These are phyloP conservation scores for Candida sp. DNA, from an alignment of 1,139 yeast species.

Conservation along the genomic window DNA sequence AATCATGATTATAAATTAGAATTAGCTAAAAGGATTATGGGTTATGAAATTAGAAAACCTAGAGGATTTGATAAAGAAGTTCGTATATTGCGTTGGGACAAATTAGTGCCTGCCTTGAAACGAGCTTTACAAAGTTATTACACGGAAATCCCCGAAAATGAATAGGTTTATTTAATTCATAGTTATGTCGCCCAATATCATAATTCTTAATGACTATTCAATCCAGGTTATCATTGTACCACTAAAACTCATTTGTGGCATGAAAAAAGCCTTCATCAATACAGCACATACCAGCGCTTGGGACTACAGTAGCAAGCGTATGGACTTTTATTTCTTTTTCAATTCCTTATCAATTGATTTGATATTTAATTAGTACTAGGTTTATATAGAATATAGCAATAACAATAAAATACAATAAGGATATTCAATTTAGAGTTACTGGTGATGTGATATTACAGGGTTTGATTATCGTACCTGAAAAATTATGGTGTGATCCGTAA, in stretches of 20 bases:
- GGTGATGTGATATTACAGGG: background rate
- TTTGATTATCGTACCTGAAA: background rate
- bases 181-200: no score
- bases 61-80: slow-evolving; percentile 69
- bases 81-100: slow-evolving; percentile 59
- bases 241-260: no score
- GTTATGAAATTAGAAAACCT: slow-evolving; percentile 60
- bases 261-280: background rate
- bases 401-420: background rate
- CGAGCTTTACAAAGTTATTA: slow-evolving; percentile 66
- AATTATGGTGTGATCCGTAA: background rate
- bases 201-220: no score
- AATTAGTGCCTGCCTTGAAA: slow-evolving; percentile 53
- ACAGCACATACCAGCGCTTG: background rate
- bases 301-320: background rate
- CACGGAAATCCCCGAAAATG: slow-evolving; percentile 42
- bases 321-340: no score
- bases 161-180: background rate
- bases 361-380: background rate
- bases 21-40: slow-evolving; percentile 62
- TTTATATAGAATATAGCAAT: background rate
- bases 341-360: background rate
- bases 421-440: no score
- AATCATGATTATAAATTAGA: slow-evolving; percentile 50
- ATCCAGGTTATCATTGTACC: no score